These are phyloP conservation scores for Hamamelis virginiana DNA, from an alignment of 164 flowering plant species.

Conservation along the genomic window DNA sequence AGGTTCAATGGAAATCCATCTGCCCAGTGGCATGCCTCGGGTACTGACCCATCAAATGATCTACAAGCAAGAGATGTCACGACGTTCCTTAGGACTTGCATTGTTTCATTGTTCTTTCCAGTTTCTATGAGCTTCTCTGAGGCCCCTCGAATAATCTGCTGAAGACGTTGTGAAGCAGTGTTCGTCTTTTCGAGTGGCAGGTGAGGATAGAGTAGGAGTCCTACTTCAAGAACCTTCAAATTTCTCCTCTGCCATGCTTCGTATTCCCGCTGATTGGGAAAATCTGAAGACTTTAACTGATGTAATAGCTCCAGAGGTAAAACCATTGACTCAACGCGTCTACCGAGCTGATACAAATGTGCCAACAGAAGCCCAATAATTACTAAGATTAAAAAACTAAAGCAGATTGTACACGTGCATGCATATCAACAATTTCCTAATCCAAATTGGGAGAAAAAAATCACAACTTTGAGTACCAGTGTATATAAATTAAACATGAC, in stretches of 20 bases:
- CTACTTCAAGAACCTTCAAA: slow-evolving; percentile 78
- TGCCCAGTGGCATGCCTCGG: slow-evolving; percentile 87
- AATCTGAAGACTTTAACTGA: slow-evolving; percentile 75
- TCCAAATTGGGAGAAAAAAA: not conserved
- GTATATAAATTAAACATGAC: no score
- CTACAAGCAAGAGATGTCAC: slow-evolving; percentile 76
- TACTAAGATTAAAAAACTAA: not conserved
- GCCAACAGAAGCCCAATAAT: not conserved
- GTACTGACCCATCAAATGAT: slow-evolving; percentile 52
- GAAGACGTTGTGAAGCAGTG: slow-evolving; percentile 46
- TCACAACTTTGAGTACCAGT: no score
- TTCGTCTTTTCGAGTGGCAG: slow-evolving; percentile 48
- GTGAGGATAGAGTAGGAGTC: slow-evolving; percentile 73
- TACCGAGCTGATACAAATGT: slow-evolving; percentile 64
- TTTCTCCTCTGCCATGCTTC: slow-evolving; percentile 74
- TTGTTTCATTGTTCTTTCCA: slow-evolving; percentile 60
- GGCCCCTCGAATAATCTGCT: slow-evolving; percentile 55
- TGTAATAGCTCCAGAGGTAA: slow-evolving; percentile 84
- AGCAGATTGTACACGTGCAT: not conserved
- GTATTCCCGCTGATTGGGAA: slow-evolving; percentile 62
- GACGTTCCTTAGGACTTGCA: slow-evolving; percentile 55
- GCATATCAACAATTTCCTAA: not conserved
- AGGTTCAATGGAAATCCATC: slow-evolving; percentile 86
- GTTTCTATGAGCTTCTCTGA: slow-evolving; percentile 62
- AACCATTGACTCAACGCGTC: slow-evolving; percentile 68